Conservation (phyloP, 805 yeast genomes). For the Candida andamanensis region DNA sequence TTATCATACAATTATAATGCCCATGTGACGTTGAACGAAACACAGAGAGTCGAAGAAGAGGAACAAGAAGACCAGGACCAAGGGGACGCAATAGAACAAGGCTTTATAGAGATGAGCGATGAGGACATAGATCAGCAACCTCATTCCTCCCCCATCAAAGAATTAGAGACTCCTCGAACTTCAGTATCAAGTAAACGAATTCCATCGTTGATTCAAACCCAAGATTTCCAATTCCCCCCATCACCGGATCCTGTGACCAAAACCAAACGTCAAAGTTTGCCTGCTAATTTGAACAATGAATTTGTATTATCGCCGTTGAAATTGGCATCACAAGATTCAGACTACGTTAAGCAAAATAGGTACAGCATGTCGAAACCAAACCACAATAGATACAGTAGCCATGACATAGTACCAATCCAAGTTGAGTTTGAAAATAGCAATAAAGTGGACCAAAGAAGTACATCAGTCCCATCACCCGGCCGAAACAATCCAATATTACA, state of each 20-base stretch:
- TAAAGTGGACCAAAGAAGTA: constrained; percentile 14
- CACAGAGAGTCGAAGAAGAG: constrained; percentile 16
- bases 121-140: constrained; percentile 7
- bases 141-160: constrained; percentile 18
- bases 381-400: constrained; percentile 39
- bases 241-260: constrained; percentile 28
- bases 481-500: not conserved
- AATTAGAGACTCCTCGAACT: constrained; percentile 13
- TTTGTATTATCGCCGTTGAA: constrained; percentile 41
- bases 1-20: constrained; percentile 11
- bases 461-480: constrained; percentile 15
- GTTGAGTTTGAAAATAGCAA: constrained; percentile 35
- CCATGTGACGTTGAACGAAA: constrained; percentile 20
- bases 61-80: constrained; percentile 8
- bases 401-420: constrained; percentile 37
- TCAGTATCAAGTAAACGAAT: constrained; percentile 3
- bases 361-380: constrained; percentile 26
- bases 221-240: constrained; percentile 23
- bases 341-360: constrained; percentile 13
- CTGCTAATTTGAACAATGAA: constrained; percentile 26
- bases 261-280: constrained; percentile 28
- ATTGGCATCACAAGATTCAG: constrained; percentile 18
- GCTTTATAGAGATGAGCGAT: constrained; percentile 7
- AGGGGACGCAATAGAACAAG: constrained; percentile 1
- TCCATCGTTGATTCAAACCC: constrained; percentile 12